Percentiles rank a stretch among this genome's conserved stretches.
Conservation (phyloP, 352 stramenopile species). For the Pythium diclinum region DNA sequence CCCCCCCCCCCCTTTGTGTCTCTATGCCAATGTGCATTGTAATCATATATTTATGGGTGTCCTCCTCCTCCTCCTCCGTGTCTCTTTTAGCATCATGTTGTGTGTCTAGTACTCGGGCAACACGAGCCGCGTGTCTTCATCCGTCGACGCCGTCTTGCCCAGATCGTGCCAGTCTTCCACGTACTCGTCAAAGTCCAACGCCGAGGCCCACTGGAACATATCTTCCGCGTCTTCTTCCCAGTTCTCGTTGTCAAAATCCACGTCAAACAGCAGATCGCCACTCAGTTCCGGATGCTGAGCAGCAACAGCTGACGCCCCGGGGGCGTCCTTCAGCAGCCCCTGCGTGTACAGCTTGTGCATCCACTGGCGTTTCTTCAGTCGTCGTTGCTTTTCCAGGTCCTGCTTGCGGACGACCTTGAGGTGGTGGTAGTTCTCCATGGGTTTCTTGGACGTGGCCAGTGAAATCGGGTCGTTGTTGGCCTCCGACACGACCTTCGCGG, state of each 20-base stretch:
- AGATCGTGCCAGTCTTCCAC: slow-evolving; percentile 59
- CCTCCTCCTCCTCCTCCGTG: neutral
- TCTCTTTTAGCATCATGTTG: neutral
- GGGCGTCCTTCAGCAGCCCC: slow-evolving; percentile 36
- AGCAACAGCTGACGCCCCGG: neutral
- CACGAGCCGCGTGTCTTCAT: slow-evolving; percentile 21
- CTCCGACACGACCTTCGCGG: slow-evolving; percentile 68
- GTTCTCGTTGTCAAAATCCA: slow-evolving; percentile 65
- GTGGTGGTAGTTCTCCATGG: slow-evolving; percentile 39
- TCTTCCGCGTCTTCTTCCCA: slow-evolving; percentile 67
- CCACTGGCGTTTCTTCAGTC: slow-evolving; percentile 70
- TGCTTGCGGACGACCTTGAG: slow-evolving; percentile 52
- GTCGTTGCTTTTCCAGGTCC: slow-evolving; percentile 45
- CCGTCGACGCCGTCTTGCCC: slow-evolving; percentile 54
- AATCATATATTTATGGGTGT: slow-evolving; percentile 15
- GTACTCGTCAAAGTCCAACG: slow-evolving; percentile 77
- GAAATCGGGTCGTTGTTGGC: slow-evolving; percentile 56
- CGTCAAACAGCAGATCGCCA: slow-evolving; percentile 40
- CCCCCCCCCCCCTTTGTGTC: neutral
- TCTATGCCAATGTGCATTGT: slow-evolving; percentile 3
- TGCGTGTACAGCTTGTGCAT: slow-evolving; percentile 80
- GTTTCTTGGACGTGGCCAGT: slow-evolving; percentile 41
- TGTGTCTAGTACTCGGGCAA: neutral
- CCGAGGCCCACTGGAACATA: slow-evolving; percentile 66
- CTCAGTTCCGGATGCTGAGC: slow-evolving; percentile 17